phyloP scores from a whole-genome alignment of 805 yeast genomes.

The Sugiyamaella marilandica region DNA sequence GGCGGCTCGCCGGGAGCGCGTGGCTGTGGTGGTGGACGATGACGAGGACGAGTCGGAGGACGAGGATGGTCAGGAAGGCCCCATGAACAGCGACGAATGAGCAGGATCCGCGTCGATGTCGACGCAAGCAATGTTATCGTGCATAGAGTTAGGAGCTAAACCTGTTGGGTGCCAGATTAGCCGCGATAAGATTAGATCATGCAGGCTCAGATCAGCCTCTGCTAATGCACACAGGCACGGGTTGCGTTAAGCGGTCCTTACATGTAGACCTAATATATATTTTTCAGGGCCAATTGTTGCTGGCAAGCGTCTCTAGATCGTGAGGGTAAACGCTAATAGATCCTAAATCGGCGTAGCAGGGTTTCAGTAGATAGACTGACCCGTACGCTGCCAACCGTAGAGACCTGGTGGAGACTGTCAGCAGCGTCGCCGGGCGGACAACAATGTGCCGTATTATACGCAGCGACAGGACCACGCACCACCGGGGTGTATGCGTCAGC shows the following conservation, averaged over 20 bases:
- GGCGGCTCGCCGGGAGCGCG: constrained; percentile 6
- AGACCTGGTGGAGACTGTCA: too few relatives aligned
- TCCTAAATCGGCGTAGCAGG: too few relatives aligned
- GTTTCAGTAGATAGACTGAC: too few relatives aligned
- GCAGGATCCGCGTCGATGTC: neutral
- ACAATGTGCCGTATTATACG: too few relatives aligned
- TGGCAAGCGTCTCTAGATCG: too few relatives aligned
- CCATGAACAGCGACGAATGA: constrained; percentile 28
- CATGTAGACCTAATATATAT: too few relatives aligned
- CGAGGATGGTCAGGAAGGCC: constrained; percentile 32
- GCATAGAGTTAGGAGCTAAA: neutral
- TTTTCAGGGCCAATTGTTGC: too few relatives aligned
- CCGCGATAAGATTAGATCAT: constrained; percentile 1
- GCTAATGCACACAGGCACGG: neutral
- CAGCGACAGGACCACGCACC: too few relatives aligned
- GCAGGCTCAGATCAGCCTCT: neutral
- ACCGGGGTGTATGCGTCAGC: too few relatives aligned
- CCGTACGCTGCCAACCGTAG: too few relatives aligned
- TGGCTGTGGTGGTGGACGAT: constrained; percentile 12
- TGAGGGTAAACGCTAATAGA: too few relatives aligned
- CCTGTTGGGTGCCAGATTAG: constrained; percentile 2
- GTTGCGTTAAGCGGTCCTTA: neutral
- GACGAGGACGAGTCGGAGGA: constrained; percentile 15
- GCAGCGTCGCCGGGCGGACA: too few relatives aligned
- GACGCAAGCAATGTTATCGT: neutral